Base-by-base conservation (phyloP, 108 stramenopile species). In the Seminavis robusta region DNA sequence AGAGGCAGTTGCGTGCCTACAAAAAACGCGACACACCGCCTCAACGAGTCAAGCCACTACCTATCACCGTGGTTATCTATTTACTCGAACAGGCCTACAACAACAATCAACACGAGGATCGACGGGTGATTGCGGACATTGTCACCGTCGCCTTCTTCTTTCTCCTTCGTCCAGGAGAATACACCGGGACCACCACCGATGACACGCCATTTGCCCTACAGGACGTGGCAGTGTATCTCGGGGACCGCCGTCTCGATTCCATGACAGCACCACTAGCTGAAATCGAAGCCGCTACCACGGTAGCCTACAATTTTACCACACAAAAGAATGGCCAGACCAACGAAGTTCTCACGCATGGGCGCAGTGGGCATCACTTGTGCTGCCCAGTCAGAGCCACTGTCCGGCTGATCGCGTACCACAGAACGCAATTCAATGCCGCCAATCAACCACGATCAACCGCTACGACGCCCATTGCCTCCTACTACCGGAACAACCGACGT, bases 91-190 rank as follows among this genome's bases (percentile, higher is more conserved):
- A 17, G 21, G 42, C 51, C 20, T 16, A 20, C 30, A 9, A 7
- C 41, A 23, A 7, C 33, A 31, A 41, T 21, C 24, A 3, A 13
- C 11, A 29, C 26, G 19, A 9, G 7, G 32, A 32, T 21, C 36
- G 39, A 0, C 71, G 74, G 0, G 33, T 46, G 0, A n/a, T n/a
- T n/a, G 51, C 67, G 4, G 71, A 76, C 41, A 62, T 73, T 62
- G 67, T 72, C 48, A 60, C 43, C 36, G 31, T 81, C 17, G 80
- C 65, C 17, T 77, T 77, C 65, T 81, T 74, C 63, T 77, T 54
- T 43, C 63, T 76, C 24, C 51, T 73, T 7, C 75, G 69, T 7
- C 69, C 75, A 0, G 69, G 75, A 5, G 61, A 71, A 36, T 62
- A 67, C 61, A 59, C 62, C 30, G 63, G 55, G 29, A 42, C 51